Percentiles rank a stretch among this genome's conserved stretches.
Conservation (phyloP, 2,329 filamentous ascomycete genomes). For the Pyrenophora teres region DNA sequence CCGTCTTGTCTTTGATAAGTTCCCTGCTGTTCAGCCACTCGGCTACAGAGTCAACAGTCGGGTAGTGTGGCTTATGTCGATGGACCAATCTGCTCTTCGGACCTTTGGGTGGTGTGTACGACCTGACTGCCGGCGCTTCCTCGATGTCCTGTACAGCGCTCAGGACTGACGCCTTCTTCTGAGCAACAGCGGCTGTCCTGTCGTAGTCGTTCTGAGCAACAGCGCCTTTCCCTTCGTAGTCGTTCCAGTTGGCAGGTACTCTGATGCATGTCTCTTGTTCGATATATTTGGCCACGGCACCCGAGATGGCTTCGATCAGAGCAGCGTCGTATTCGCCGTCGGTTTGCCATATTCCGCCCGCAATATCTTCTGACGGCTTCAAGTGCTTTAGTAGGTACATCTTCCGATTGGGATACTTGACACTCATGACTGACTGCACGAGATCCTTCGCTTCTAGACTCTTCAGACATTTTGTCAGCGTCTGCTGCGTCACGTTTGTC, state of each 20-base stretch:
- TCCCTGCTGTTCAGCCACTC: conserved; percentile 70
- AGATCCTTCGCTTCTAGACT: conserved; percentile 79
- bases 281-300: conserved; percentile 74
- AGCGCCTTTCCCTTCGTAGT: conserved; percentile 41
- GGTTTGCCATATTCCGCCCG: conserved; percentile 92
- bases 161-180: conserved; percentile 45
- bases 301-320: conserved; percentile 78
- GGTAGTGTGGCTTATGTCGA: conserved; percentile 75
- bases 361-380: conserved; percentile 84
- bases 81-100: conserved; percentile 49
- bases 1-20: conserved; percentile 70
- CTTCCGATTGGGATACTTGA: conserved; percentile 87
- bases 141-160: conserved; percentile 38
- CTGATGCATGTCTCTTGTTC: conserved; percentile 73
- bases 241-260: conserved; percentile 50
- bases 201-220: conserved; percentile 47
- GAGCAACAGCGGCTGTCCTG: conserved; percentile 39
- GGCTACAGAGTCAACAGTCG: conserved; percentile 79
- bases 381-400: conserved; percentile 93
- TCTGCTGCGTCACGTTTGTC: conserved; percentile 81
- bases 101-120: conserved; percentile 31
- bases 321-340: conserved; percentile 87
- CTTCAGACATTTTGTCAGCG: conserved; percentile 81
- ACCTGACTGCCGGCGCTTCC: conserved; percentile 32
- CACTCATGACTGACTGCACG: conserved; percentile 87